A percentile compares a stretch with the other conserved stretches of the same genome.
These are phyloP conservation scores for Yamadazyma paraphyllophila DNA, from an alignment of 805 yeast species.

Conservation along the genomic window DNA sequence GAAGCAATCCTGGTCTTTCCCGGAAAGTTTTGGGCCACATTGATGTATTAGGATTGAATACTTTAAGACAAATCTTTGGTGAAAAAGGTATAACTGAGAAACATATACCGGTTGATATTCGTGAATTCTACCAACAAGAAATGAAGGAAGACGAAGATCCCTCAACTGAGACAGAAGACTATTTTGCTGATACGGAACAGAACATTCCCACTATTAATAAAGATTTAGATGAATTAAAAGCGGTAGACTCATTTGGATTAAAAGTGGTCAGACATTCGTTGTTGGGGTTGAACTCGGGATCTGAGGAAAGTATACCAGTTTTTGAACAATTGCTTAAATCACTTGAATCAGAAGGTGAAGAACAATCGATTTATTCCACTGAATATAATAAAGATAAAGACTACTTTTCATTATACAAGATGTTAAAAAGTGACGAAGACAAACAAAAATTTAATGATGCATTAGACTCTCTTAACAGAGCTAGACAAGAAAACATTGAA, in stretches of 20 bases:
- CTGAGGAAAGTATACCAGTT: constrained; percentile 17
- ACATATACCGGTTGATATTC: constrained; percentile 36
- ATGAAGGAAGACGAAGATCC: constrained; percentile 14
- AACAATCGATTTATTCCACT: constrained; percentile 26
- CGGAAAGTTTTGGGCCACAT: constrained; percentile 41
- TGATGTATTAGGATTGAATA: constrained; percentile 52
- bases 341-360: constrained; percentile 25
- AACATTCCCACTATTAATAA: constrained; percentile 46
- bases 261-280: constrained; percentile 76
- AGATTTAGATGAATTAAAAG: constrained; percentile 50
- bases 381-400: constrained; percentile 48
- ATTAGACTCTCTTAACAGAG: constrained; percentile 67
- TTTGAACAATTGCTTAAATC: constrained; percentile 26
- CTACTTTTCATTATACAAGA: constrained; percentile 64
- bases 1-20: constrained; percentile 3
- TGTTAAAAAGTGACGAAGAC: constrained; percentile 45
- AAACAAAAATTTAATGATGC: constrained; percentile 56
- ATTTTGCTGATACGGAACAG: constrained; percentile 28
- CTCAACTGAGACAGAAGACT: constrained; percentile 24
- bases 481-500: constrained; percentile 76
- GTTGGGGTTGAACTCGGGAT: constrained; percentile 32
- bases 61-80: constrained; percentile 36
- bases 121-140: constrained; percentile 28
- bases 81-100: constrained; percentile 20
- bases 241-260: constrained; percentile 78